Conservation (phyloP, 2,329 filamentous ascomycete species). For the Aspergillus aculeatus region DNA sequence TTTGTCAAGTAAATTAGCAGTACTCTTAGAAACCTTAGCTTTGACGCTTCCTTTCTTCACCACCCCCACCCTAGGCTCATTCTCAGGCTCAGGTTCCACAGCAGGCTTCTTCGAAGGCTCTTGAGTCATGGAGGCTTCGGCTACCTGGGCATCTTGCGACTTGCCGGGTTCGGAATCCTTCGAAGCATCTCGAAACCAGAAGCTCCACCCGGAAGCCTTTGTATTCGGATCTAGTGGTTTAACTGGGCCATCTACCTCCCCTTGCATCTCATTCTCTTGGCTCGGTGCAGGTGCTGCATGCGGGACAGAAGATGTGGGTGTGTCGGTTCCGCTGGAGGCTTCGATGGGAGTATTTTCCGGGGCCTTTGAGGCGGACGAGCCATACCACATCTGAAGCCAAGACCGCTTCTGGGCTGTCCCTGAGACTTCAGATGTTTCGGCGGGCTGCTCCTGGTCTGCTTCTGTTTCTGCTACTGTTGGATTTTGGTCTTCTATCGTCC, state of each 20-base stretch:
- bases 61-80: conserved; percentile 27
- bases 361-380: conserved; percentile 26
- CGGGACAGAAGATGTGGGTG: conserved; percentile 12
- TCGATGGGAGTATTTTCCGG: conserved; percentile 24
- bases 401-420: conserved; percentile 38
- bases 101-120: conserved; percentile 19
- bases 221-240: conserved; percentile 21
- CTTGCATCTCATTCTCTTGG: conserved; percentile 20
- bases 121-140: conserved; percentile 25
- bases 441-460: conserved; percentile 14
- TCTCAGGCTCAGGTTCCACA: conserved; percentile 20
- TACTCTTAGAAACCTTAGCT: conserved; percentile 27
- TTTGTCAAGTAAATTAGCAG: conserved; percentile 24
- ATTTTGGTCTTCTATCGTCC: conserved; percentile 8
- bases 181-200: conserved; percentile 40
- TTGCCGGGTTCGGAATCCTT: conserved; percentile 25
- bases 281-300: conserved; percentile 11
- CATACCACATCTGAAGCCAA: conserved; percentile 48
- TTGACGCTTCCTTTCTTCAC: conserved; percentile 31
- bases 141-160: conserved; percentile 27
- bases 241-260: conserved; percentile 20
- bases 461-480: conserved; percentile 12
- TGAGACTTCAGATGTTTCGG: conserved; percentile 13
- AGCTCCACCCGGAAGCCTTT: conserved; percentile 42
- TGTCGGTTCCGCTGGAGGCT: conserved; percentile 15